Evolutionary conservation across 495 filamentous ascomycete species (phyloP).

Genomic region (Daldinia bambusicola): DNA sequence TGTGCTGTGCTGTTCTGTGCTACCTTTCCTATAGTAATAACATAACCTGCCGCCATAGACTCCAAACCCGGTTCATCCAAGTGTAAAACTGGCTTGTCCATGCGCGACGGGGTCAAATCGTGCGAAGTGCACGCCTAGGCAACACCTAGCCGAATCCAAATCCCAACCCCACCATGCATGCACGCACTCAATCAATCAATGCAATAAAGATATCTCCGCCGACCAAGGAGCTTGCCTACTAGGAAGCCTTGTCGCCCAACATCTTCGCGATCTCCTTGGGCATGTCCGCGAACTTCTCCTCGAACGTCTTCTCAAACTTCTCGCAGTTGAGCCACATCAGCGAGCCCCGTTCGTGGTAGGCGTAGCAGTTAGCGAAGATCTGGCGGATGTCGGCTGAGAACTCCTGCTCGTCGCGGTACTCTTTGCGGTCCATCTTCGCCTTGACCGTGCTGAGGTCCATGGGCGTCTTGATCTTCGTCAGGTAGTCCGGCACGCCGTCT

Average conservation of each 20-base stretch:
- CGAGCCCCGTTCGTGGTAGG: slow-evolving; percentile 55
- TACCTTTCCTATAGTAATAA: slow-evolving; percentile 23
- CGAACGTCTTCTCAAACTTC: slow-evolving; percentile 60
- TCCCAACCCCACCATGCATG: too few species aligned
- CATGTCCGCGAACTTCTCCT: slow-evolving; percentile 61
- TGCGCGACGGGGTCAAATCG: not conserved
- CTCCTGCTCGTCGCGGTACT: slow-evolving; percentile 56
- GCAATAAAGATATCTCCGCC: not conserved
- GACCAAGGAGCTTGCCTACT: not conserved
- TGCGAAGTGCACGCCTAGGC: not conserved
- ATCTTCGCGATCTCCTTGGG: slow-evolving; percentile 62
- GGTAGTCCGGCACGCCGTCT: slow-evolving; percentile 61
- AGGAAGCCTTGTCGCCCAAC: slow-evolving; percentile 54
- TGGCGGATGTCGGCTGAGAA: slow-evolving; percentile 60
- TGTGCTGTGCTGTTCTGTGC: slow-evolving; percentile 13
- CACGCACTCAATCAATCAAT: not conserved
- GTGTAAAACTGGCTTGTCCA: not conserved
- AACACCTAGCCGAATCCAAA: not conserved
- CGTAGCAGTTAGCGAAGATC: slow-evolving; percentile 62
- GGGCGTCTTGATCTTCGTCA: slow-evolving; percentile 57
- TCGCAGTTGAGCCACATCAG: slow-evolving; percentile 59
- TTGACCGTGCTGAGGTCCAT: slow-evolving; percentile 64
- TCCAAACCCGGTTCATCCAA: slow-evolving; percentile 3
- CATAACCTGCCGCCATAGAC: slow-evolving; percentile 5
- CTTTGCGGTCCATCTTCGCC: slow-evolving; percentile 57